A percentile compares a stretch with the other conserved stretches of the same genome.
These are phyloP conservation scores for Dryas octopetala DNA, from an alignment of 306 rosid genomes.

Conservation along the genomic window DNA sequence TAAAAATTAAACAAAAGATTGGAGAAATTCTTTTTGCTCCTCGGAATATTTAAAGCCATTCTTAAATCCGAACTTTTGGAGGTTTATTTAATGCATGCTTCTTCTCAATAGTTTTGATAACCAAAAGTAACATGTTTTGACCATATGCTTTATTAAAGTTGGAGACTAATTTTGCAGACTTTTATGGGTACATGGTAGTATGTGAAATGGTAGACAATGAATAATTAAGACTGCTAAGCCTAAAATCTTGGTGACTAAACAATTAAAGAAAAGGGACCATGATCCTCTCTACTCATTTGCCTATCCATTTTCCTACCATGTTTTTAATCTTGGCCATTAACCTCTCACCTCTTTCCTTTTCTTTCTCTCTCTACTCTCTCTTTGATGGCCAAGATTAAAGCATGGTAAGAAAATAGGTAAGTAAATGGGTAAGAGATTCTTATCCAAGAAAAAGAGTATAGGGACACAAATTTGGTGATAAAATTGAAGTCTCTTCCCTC, in stretches of 20 bases:
- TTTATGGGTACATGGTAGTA: slow-evolving; percentile 4
- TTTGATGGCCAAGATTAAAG: too few relatives aligned
- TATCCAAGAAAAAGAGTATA: neutral
- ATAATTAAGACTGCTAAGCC: neutral
- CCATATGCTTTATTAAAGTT: slow-evolving; percentile 7
- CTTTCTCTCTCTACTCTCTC: too few relatives aligned
- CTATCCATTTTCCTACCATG: too few relatives aligned
- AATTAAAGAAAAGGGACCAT: too few relatives aligned
- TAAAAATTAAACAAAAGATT: neutral
- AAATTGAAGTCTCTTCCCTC: slow-evolving; percentile 26
- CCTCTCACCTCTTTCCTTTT: too few relatives aligned
- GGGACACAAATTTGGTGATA: slow-evolving; percentile 12
- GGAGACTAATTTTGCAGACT: neutral
- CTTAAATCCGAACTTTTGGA: neutral
- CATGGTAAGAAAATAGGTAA: too few relatives aligned
- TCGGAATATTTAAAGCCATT: neutral
- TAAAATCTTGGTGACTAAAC: neutral
- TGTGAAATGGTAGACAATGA: slow-evolving; percentile 6
- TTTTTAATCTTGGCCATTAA: too few relatives aligned
- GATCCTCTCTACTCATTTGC: too few relatives aligned
- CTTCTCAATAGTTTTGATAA: neutral
- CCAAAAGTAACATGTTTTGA: slow-evolving; percentile 5
- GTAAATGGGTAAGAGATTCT: too few relatives aligned
- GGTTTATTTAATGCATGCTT: slow-evolving; percentile 20
- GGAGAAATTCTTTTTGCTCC: slow-evolving; percentile 1